Conservation (phyloP, 1,284 basidiomycete species). For the Irpex lacteus region DNA sequence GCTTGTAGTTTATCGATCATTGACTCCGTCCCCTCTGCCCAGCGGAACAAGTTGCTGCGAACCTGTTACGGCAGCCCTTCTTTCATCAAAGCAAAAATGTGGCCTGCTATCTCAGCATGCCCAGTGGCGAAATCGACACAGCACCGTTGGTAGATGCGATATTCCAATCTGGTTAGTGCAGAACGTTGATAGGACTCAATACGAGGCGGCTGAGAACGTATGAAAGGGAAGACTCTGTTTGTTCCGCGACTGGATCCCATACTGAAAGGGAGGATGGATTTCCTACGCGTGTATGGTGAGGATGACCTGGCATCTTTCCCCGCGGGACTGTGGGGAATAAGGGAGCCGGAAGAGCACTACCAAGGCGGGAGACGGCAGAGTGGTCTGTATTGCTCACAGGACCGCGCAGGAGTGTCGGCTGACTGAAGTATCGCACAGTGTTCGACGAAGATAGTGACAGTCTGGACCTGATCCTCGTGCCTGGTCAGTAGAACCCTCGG, state of each 20-base stretch:
- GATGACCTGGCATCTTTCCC: conserved; percentile 58
- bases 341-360: conserved; percentile 55
- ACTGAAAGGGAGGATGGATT: conserved; percentile 56
- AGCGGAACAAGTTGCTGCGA: conserved; percentile 54
- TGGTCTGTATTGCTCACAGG: conserved; percentile 38
- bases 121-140: conserved; percentile 65
- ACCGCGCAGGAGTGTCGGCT: neutral
- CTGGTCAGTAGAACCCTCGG: conserved; percentile 43
- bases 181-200: neutral
- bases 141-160: conserved; percentile 44
- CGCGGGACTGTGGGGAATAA: conserved; percentile 69
- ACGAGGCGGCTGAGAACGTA: neutral
- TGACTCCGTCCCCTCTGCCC: neutral
- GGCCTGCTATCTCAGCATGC: conserved; percentile 80
- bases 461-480: conserved; percentile 67
- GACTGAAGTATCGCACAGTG: conserved; percentile 31
- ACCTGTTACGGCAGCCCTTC: conserved; percentile 46
- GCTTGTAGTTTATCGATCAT: conserved; percentile 1
- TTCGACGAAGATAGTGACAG: conserved; percentile 34
- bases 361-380: conserved; percentile 41
- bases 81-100: conserved; percentile 50
- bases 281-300: conserved; percentile 55
- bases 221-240: conserved; percentile 60
- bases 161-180: conserved; percentile 42
- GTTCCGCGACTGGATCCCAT: conserved; percentile 61